Evolutionary conservation across 2,329 filamentous ascomycete species (phyloP).

Genomic region (Macrophomina pseudophaseolina): DNA sequence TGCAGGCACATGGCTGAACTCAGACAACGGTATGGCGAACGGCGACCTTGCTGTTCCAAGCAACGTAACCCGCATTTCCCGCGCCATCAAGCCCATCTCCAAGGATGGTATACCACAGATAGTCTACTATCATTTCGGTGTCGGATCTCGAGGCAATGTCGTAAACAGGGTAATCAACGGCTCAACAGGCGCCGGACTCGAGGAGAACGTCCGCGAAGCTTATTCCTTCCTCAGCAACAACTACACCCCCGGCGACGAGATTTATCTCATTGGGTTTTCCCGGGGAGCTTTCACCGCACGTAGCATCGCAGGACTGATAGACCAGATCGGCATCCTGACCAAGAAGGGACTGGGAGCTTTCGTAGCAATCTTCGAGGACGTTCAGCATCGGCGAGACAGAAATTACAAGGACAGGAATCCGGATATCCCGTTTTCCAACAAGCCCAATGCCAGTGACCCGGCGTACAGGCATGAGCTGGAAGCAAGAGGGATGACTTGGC

Average conservation of each 20-base stretch:
- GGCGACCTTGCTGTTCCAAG: slow-evolving; percentile 42
- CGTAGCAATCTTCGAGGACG: slow-evolving; percentile 31
- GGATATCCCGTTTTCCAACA: slow-evolving; percentile 28
- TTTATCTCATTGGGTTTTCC: slow-evolving; percentile 60
- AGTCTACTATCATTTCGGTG: slow-evolving; percentile 49
- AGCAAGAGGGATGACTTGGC: slow-evolving; percentile 44
- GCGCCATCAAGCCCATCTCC: slow-evolving; percentile 42
- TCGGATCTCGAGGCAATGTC: slow-evolving; percentile 38
- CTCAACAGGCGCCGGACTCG: slow-evolving; percentile 36
- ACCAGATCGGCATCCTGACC: slow-evolving; percentile 31
- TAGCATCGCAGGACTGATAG: slow-evolving; percentile 34
- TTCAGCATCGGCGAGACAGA: slow-evolving; percentile 43
- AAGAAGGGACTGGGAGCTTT: slow-evolving; percentile 30
- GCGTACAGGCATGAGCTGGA: slow-evolving; percentile 45
- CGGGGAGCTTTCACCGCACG: slow-evolving; percentile 61
- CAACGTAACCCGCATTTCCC: slow-evolving; percentile 48
- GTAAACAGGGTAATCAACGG: slow-evolving; percentile 29
- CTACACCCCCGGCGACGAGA: slow-evolving; percentile 61
- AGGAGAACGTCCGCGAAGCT: slow-evolving; percentile 62
- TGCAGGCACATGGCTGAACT: slow-evolving; percentile 55
- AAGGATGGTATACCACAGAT: slow-evolving; percentile 42
- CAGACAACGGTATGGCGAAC: slow-evolving; percentile 53
- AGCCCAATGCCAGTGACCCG: slow-evolving; percentile 28
- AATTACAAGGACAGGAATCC: slow-evolving; percentile 34
- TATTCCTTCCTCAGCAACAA: slow-evolving; percentile 68